phyloP scores from a whole-genome alignment of 2,329 filamentous ascomycete species.

The Xylaria sp. region DNA sequence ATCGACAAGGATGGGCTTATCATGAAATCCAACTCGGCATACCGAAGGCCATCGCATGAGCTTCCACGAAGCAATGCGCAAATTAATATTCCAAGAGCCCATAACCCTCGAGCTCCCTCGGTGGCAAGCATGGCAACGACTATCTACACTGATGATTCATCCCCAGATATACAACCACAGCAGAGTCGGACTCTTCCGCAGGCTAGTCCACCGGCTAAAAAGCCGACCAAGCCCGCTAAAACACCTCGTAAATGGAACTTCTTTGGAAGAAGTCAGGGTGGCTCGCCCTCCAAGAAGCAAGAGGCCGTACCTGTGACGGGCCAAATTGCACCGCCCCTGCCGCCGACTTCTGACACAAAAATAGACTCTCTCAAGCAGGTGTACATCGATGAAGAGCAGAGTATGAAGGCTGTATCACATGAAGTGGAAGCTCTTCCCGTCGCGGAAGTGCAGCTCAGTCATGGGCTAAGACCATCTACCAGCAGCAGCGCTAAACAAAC shows the following conservation, averaged over 20 bases:
- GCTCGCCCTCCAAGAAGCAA: constrained; percentile 47
- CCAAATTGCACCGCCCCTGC: constrained; percentile 56
- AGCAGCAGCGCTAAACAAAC: constrained; percentile 14
- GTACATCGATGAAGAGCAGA: constrained; percentile 38
- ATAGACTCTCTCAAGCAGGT: constrained; percentile 65
- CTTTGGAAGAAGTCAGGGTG: constrained; percentile 61
- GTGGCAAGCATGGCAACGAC: constrained; percentile 63
- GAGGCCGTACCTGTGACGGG: constrained; percentile 55
- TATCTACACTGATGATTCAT: constrained; percentile 63
- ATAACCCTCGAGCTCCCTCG: constrained; percentile 57
- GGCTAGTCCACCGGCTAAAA: constrained; percentile 51
- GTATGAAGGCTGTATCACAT: constrained; percentile 56
- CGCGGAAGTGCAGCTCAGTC: constrained; percentile 14
- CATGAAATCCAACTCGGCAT: constrained; percentile 59
- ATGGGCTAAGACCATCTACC: constrained; percentile 30
- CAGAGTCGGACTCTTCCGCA: constrained; percentile 41
- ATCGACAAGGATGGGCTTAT: constrained; percentile 58
- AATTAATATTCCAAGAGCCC: constrained; percentile 58
- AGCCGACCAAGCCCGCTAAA: constrained; percentile 59
- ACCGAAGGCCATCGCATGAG: constrained; percentile 61
- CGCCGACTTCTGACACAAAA: constrained; percentile 65
- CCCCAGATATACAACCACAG: constrained; percentile 48
- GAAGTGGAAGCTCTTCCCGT: constrained; percentile 51
- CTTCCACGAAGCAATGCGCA: constrained; percentile 52
- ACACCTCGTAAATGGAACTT: constrained; percentile 69